A percentile compares a stretch with the other conserved stretches of the same genome.
Evolutionary conservation across 208 protist genomes (phyloP).

Genomic region (Porcisia deanei): DNA sequence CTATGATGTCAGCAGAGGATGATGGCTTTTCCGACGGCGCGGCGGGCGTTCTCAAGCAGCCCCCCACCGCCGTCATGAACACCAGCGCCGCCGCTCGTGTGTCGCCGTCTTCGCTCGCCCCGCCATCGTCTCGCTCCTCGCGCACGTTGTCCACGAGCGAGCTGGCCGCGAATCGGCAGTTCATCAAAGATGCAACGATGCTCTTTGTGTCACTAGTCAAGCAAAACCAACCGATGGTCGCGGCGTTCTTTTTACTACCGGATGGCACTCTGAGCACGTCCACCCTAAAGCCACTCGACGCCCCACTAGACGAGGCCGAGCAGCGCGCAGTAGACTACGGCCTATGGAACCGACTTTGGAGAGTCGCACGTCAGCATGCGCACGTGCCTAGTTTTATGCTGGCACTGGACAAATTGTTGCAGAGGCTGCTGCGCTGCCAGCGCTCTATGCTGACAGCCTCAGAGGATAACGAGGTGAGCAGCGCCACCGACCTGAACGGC

Average conservation of each 20-base stretch:
- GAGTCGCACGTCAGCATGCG: constrained; percentile 25
- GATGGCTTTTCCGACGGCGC: constrained; percentile 7
- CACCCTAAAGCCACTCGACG: constrained; percentile 43
- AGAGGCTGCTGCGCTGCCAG: constrained; percentile 30
- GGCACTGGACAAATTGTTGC: constrained; percentile 31
- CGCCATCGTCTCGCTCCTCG: not conserved
- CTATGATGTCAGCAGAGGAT: constrained; percentile 15
- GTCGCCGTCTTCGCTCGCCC: not conserved
- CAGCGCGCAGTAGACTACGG: constrained; percentile 21
- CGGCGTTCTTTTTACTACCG: constrained; percentile 47
- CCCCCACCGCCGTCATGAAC: not conserved
- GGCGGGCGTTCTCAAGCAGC: not conserved
- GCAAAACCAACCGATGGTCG: constrained; percentile 25
- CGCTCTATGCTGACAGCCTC: constrained; percentile 14
- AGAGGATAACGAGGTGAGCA: constrained; percentile 34
- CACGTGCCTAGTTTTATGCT: constrained; percentile 26
- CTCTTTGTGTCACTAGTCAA: constrained; percentile 33
- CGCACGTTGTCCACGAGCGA: not conserved
- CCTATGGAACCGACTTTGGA: constrained; percentile 32
- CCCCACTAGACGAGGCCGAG: constrained; percentile 37
- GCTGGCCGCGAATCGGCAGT: constrained; percentile 26
- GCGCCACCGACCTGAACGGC: constrained; percentile 27
- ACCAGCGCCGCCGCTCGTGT: not conserved
- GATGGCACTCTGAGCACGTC: constrained; percentile 31
- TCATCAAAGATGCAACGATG: constrained; percentile 31